Evolutionary conservation across 306 rosid genomes (phyloP), one percentile per base, ranked within the genome.

Genomic region (Cucumis sativus): DNA sequence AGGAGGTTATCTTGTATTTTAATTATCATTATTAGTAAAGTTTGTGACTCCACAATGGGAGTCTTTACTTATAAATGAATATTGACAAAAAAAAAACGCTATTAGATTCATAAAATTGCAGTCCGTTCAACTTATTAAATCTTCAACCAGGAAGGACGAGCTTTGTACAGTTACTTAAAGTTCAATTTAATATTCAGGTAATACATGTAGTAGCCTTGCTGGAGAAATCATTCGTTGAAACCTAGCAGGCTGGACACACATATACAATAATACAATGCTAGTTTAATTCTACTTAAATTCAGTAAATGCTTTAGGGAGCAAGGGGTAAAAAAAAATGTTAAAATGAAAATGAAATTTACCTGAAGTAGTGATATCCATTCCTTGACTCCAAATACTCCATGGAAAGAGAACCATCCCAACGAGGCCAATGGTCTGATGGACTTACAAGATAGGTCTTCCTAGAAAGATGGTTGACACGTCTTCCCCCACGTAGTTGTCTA

Each of bases 401-500:
- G 78, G 93, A 89, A 72, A 95, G 80, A 82, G 99, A 89, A 39
- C 96, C 96, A 69, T 90, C 97, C 91, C 96, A 95, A 40, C 93
- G 96, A 68, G 84, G 88, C 98, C 98, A 94, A 83, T 92, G 84
- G 76, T 86, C 89, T 45, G 85, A 82, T 35, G 98, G 96, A 83
- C 90, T 87, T 80, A 90, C 91, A 80, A 95, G 93, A 82, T 82
- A 76, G 39, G 93, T 89, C 89, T 89, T 95, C 82, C 86, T 84
- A 75, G 83, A 90, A 80, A 54, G 85, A 83, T 87, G 84, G 80
- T 80, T 89, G 25, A 78, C 86, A 68, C 90, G 91, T 75, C 97
- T 88, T 74, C 88, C 93, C 73, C 99, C 97, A 61, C 96, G 91
- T 21, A 78, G 67, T 85, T 84, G 91, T 86, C 96, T 92, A 80